Evolutionary conservation across 1,284 basidiomycete genomes (phyloP).

Genomic region (Phellinidium pouzarii): DNA sequence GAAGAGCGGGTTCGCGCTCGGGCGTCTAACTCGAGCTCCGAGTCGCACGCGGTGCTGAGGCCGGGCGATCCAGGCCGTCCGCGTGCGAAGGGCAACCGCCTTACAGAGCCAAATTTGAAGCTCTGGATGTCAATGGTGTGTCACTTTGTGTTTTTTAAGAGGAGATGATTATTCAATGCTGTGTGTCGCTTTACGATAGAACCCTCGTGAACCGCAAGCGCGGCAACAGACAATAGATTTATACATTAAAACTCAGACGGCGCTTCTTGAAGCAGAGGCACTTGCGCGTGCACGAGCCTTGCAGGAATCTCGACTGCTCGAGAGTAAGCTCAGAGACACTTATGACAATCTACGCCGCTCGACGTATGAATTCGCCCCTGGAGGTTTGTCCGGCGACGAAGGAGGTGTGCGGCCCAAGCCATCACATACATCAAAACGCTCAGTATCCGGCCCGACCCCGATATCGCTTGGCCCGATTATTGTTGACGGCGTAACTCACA

Average conservation of each 20-base stretch:
- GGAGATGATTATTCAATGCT: not conserved
- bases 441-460: conserved; percentile 22
- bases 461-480: conserved; percentile 32
- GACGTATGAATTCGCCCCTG: conserved; percentile 54
- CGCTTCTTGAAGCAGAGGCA: conserved; percentile 68
- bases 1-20: conserved; percentile 11
- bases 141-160: conserved; percentile 21
- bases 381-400: conserved; percentile 23
- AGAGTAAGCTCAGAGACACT: conserved; percentile 68
- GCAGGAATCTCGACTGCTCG: conserved; percentile 68
- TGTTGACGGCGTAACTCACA: conserved; percentile 8
- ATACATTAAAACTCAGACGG: conserved; percentile 67
- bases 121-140: conserved; percentile 82
- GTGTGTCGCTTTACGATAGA: conserved; percentile 37
- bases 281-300: conserved; percentile 66
- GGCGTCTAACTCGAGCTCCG: conserved; percentile 12
- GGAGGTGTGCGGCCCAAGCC: conserved; percentile 5
- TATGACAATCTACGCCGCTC: conserved; percentile 73
- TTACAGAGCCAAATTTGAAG: conserved; percentile 79
- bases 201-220: conserved; percentile 74
- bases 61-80: conserved; percentile 48
- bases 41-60: conserved; percentile 29
- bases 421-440: conserved; percentile 50
- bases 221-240: conserved; percentile 62
- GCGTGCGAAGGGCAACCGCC: conserved; percentile 55